Evolutionary conservation across 768 basidiomycete genomes (phyloP).

Genomic region (Lactarius quietus): DNA sequence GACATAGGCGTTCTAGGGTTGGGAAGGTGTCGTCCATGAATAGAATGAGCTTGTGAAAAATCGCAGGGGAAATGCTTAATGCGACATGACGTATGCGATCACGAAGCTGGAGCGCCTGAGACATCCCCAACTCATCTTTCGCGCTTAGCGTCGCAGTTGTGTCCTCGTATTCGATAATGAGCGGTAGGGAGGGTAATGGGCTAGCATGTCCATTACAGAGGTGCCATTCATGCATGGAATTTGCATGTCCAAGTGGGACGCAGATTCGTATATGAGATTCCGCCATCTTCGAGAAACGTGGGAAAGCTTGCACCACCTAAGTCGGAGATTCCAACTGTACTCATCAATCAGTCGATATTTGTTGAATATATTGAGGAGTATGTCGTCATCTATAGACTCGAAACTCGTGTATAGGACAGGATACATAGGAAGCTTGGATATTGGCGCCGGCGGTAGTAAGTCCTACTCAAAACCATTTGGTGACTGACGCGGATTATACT

Average conservation of each 20-base stretch:
- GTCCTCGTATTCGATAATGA: not conserved
- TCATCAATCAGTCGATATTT: not conserved
- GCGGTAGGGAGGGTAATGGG: not conserved
- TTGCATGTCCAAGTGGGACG: not conserved
- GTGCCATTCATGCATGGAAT: not conserved
- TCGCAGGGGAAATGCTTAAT: not conserved
- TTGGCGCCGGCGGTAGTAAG: not conserved
- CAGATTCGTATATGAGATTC: not conserved
- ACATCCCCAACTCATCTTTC: not conserved
- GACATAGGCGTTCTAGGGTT: not conserved
- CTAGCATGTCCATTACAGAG: not conserved
- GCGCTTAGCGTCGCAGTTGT: not conserved
- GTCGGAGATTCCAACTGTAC: not conserved
- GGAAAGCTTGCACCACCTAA: not conserved
- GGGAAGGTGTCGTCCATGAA: not conserved
- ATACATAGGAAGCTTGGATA: not conserved
- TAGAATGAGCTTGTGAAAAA: not conserved
- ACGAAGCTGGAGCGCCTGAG: not conserved
- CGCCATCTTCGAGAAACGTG: not conserved
- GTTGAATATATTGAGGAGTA: not conserved
- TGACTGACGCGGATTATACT: not conserved
- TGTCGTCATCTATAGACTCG: not conserved
- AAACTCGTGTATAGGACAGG: not conserved
- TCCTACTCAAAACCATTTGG: not conserved
- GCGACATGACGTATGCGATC: not conserved